Percentiles rank a stretch among this genome's conserved stretches.
Conservation (phyloP, 2,329 filamentous ascomycete genomes). For the Cryphonectria carpinicola region DNA sequence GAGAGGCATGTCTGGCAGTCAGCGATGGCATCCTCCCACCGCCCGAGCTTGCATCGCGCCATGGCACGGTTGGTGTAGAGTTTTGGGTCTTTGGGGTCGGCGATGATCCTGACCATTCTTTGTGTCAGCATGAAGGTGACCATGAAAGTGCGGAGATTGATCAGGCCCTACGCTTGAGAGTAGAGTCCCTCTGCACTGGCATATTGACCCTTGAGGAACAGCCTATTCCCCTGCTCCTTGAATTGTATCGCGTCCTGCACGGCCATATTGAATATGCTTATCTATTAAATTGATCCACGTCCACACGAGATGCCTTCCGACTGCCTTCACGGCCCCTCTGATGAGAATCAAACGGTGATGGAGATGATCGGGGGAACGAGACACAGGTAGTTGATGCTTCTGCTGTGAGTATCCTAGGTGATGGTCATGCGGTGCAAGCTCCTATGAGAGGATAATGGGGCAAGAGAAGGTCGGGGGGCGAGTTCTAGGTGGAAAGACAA, state of each 20-base stretch:
- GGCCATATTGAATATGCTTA: constrained; percentile 19
- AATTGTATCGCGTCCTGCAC: constrained; percentile 44
- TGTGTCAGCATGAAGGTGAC: constrained; percentile 8
- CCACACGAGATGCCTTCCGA: background rate
- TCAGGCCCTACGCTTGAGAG: constrained; percentile 65
- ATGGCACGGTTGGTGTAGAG: constrained; percentile 92
- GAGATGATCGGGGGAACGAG: background rate
- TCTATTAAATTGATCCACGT: background rate
- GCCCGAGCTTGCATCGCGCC: constrained; percentile 72
- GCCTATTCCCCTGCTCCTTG: constrained; percentile 65
- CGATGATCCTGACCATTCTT: constrained; percentile 64
- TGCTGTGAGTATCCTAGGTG: background rate
- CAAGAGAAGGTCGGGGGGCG: background rate
- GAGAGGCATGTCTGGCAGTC: constrained; percentile 79
- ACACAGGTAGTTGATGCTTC: background rate
- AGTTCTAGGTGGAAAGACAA: background rate
- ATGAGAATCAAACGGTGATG: background rate
- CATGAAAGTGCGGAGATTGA: constrained; percentile 10
- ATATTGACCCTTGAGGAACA: constrained; percentile 69
- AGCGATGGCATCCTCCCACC: constrained; percentile 74
- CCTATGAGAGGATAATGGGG: background rate
- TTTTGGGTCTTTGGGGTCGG: constrained; percentile 75
- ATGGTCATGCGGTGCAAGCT: background rate
- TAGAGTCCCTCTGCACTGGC: constrained; percentile 69
- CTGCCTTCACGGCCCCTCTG: background rate